Conservation (phyloP, 2,329 filamentous ascomycete species). For the Xylogone sp. region DNA sequence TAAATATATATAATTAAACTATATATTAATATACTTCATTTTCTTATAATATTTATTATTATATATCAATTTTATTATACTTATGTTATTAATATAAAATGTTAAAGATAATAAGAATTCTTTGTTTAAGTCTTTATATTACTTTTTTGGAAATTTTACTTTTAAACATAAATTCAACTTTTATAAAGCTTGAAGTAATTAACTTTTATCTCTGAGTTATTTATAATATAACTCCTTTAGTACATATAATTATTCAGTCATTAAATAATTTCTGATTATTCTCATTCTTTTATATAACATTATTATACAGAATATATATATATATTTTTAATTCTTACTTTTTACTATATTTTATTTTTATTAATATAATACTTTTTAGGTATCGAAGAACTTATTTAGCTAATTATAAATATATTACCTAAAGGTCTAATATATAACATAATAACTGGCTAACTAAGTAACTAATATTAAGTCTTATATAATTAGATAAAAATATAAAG, state of each 20-base stretch:
- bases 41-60: background rate
- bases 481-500: background rate
- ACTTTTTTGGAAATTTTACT: background rate
- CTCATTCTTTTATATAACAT: background rate
- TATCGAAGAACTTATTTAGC: background rate
- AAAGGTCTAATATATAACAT: background rate
- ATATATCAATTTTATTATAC: background rate
- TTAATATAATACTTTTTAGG: background rate
- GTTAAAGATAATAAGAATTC: background rate
- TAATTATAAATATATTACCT: background rate
- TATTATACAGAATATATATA: too few relatives aligned
- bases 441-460: background rate
- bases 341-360: background rate
- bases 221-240: background rate
- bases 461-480: background rate
- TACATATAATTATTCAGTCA: background rate
- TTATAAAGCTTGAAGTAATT: background rate
- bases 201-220: background rate
- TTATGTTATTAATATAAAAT: background rate
- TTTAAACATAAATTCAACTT: background rate
- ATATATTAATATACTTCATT: constrained; percentile 1
- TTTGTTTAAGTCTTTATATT: background rate
- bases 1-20: background rate
- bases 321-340: background rate
- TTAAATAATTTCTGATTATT: background rate